Evolutionary conservation across 176 grass and related monocot species (phyloP).

Genomic region (Oryza meridionalis): DNA sequence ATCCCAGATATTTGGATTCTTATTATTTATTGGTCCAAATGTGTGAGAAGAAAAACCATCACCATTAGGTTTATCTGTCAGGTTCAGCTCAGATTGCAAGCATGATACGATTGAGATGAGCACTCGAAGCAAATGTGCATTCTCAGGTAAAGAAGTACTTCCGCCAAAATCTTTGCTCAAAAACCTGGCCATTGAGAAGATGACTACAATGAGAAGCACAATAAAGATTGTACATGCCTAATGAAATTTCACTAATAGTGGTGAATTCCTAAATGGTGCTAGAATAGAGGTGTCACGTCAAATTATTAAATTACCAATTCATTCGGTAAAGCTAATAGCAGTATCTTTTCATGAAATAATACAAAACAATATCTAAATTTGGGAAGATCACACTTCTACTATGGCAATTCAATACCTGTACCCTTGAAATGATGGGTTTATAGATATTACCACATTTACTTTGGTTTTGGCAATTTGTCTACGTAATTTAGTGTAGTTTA

Average conservation of each 20-base stretch:
- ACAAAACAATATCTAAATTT: background rate
- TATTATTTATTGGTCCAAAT: conserved; percentile 51
- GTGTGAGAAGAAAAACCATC: conserved; percentile 36
- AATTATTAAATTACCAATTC: background rate
- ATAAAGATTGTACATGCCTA: conserved; percentile 6
- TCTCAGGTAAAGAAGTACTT: conserved; percentile 62
- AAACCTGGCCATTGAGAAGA: conserved; percentile 51
- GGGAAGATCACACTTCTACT: background rate
- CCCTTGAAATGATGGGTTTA: background rate
- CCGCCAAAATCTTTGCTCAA: conserved; percentile 61
- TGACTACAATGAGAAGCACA: conserved; percentile 17
- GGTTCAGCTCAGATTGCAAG: conserved; percentile 69
- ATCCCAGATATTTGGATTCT: conserved; percentile 65
- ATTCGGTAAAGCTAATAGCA: background rate
- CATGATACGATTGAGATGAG: conserved; percentile 66
- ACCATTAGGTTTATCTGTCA: conserved; percentile 57
- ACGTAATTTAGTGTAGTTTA: background rate
- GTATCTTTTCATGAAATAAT: background rate
- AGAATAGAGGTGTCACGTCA: background rate
- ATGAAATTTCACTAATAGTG: conserved; percentile 18
- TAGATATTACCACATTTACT: background rate
- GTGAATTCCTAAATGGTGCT: background rate
- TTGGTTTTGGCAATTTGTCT: background rate
- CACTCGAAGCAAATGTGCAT: conserved; percentile 51
- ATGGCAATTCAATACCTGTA: background rate